Base-by-base conservation (phyloP, 2,329 filamentous ascomycete species). In the Periconia digitata region DNA sequence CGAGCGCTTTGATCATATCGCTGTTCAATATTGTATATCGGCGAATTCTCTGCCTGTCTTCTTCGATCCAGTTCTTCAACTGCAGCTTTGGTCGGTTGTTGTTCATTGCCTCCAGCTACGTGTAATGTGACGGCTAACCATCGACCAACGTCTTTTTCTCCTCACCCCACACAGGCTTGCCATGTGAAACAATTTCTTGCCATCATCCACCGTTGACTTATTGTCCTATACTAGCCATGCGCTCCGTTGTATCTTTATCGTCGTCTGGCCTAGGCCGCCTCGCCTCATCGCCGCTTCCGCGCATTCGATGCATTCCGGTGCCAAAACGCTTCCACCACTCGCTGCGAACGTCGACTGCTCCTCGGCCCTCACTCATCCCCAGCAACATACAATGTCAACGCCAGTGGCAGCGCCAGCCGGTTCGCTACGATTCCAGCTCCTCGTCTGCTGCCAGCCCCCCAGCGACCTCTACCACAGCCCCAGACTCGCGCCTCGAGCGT, bases 401-500 rank as follows among this genome's bases (percentile, higher is more conserved):
- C 34, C 13, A n/a, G 34, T 36, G 18, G 38, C 13, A 6, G 38
- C 24, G 2, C 12, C 24, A 46, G 32, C 15, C 23, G 21, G 45
- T 47, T 34, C 65, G 67, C 38, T 62, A 58, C 43, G 60, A 69
- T 39, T 68, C 66, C 15, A 57, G 55, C 29, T 46, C 50, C 23
- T 56, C 63, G 0, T 46, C 58, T 13, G 54, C 64, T 46, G 43
- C 49, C 62, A 59, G 51, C 54, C 20, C 46, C 12, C 8, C n/a
- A n/a, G 23, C 46, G 12, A 58, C 63, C 29, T 56, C 68, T 10
- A 63, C 63, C 10, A 58, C 55, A 22, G 58, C 69, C 10, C 63
- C 64, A 21, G 58, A 63, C 54, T 70, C 71, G n/a, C 62, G 66
- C 20, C 60, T 69, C 17, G 65, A 67, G 32, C 67, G 65, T 50